Base-by-base conservation (phyloP, 495 filamentous ascomycete species). In the Podospora anserina region DNA sequence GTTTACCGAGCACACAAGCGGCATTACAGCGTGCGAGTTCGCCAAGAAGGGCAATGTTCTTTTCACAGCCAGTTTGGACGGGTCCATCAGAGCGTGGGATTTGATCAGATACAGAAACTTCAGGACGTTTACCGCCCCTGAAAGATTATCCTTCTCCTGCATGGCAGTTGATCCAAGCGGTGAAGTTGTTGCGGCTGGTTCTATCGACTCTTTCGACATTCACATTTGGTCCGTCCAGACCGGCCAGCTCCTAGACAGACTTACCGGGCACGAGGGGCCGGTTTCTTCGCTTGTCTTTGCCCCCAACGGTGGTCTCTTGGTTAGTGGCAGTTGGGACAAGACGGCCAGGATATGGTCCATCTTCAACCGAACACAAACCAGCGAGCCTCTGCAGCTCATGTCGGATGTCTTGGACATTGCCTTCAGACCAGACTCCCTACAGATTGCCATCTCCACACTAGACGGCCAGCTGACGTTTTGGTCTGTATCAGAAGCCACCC, bases 211-310 rank as follows among this genome's bases (percentile, higher is more conserved):
- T 23, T 98, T 98, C 71, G 93, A 98, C 77, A 92, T 99, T 59
- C 93, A 98, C 75, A 89, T 97, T 56, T 99, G 95, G 95, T 97
- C 92, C 49, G 95, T 99, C 19, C 96, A 99, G 77, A 99, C 95
- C 4, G 95, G 95, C 11, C 95, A 99, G 77, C 83, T 98, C 59
- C 87, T 99, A 4, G 95, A 99, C 73, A 89, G 90, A 68, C 84
- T 99, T 16, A 84, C 93, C 9, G 95, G 96, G 9, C 95, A 99
- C 71, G 95, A 98, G 78, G 95, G 94, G 0, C 95, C 96, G 13
- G 88, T 99, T 18, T 91, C 92, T 5, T 89, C 90, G 2, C 81
- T 99, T 26, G 88, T 92, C 4, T 99, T 99, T 75, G 89, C 93
- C 18, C 91, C 93, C 0, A 89, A 95, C 75, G 93, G 94, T 30